phyloP scores from a whole-genome alignment of 805 yeast species.

The Yamadazyma ubonensis region DNA sequence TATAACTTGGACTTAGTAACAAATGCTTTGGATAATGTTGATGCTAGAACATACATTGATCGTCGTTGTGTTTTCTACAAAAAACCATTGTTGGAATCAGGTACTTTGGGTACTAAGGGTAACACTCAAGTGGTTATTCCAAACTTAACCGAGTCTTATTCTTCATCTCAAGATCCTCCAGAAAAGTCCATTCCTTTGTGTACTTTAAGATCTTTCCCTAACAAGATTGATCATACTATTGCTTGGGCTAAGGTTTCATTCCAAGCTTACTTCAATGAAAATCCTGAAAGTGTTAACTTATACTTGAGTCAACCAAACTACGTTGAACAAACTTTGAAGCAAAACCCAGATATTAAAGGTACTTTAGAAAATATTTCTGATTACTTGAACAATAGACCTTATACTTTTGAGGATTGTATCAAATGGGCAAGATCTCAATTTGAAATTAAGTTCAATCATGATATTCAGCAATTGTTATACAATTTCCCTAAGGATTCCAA shows the following conservation, averaged over 20 bases:
- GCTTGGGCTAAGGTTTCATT: constrained; percentile 98
- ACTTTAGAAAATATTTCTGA: constrained; percentile 77
- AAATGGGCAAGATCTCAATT: constrained; percentile 92
- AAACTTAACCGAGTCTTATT: constrained; percentile 88
- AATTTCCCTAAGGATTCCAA: constrained; percentile 94
- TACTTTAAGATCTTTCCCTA: constrained; percentile 96
- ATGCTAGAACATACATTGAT: constrained; percentile 96
- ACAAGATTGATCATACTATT: constrained; percentile 96
- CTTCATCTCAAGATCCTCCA: constrained; percentile 97
- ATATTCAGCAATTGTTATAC: constrained; percentile 83
- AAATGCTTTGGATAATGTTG: constrained; percentile 95
- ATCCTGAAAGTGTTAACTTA: constrained; percentile 91
- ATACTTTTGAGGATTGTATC: constrained; percentile 89
- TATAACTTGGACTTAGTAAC: constrained; percentile 79
- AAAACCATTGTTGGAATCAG: constrained; percentile 91
- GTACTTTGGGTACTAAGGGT: constrained; percentile 98
- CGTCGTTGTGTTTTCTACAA: constrained; percentile 92
- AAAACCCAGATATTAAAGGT: constrained; percentile 87
- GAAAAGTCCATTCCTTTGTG: constrained; percentile 97
- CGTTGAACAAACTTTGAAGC: constrained; percentile 88
- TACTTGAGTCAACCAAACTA: constrained; percentile 90
- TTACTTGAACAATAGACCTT: constrained; percentile 78
- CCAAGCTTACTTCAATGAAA: constrained; percentile 85
- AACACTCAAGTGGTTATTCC: constrained; percentile 97
- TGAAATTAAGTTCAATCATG: constrained; percentile 80